phyloP scores from a whole-genome alignment of 2,329 filamentous ascomycete species.

The Trichoderma gracile region DNA sequence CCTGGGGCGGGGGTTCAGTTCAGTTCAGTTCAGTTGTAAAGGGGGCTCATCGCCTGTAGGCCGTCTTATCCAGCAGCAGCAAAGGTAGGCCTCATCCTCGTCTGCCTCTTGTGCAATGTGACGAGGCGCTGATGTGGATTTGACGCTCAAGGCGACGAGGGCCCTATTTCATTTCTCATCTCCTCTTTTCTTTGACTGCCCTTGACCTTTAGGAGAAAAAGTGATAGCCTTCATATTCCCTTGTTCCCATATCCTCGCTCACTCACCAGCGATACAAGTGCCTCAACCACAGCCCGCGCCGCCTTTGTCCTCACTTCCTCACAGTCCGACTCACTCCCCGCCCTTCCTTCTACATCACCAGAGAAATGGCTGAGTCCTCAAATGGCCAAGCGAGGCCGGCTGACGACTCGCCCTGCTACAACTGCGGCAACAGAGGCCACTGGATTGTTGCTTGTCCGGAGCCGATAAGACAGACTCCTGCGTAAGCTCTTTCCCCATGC shows the following conservation, averaged over 20 bases:
- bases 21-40: not conserved
- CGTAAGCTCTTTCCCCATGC: constrained; percentile 45
- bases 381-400: constrained; percentile 35
- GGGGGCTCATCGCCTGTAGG: constrained; percentile 12
- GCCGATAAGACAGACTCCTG: constrained; percentile 49
- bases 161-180: not conserved
- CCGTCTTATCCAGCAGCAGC: constrained; percentile 21
- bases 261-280: constrained; percentile 9
- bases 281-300: constrained; percentile 3
- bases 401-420: constrained; percentile 52
- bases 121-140: constrained; percentile 17
- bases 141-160: constrained; percentile 16
- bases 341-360: not conserved
- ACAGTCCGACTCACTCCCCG: not conserved
- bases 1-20: constrained; percentile 33
- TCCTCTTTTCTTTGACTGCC: not conserved
- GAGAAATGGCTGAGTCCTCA: constrained; percentile 37
- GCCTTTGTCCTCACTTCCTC: not conserved
- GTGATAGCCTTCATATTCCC: constrained; percentile 8
- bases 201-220: constrained; percentile 1
- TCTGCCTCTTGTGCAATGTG: constrained; percentile 17
- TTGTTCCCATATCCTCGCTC: constrained; percentile 1
- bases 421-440: constrained; percentile 54
- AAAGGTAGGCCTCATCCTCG: constrained; percentile 25
- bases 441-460: constrained; percentile 57